These are phyloP conservation scores for Athelia psychrophila DNA, from an alignment of 1,284 basidiomycete species.

Conservation along the genomic window DNA sequence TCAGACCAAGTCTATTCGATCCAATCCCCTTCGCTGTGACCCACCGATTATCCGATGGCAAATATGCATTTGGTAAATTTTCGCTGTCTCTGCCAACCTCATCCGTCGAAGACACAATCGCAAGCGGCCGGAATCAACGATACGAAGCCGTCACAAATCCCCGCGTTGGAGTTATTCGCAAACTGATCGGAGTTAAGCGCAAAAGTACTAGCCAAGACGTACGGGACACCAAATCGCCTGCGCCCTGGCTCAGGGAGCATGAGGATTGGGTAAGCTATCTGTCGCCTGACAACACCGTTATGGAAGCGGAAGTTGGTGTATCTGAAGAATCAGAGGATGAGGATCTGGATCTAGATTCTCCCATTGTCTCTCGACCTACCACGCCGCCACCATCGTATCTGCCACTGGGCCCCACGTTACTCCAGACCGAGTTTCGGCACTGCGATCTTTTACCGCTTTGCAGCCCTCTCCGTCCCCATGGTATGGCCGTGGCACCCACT, in stretches of 20 bases:
- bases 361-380: constrained; percentile 47
- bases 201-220: constrained; percentile 36
- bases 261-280: constrained; percentile 40
- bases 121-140: constrained; percentile 41
- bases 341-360: constrained; percentile 24
- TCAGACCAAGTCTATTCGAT: constrained; percentile 44
- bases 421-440: constrained; percentile 67
- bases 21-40: constrained; percentile 66
- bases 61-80: constrained; percentile 75
- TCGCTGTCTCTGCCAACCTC: constrained; percentile 52
- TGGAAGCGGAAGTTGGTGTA: constrained; percentile 19
- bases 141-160: constrained; percentile 66
- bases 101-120: constrained; percentile 45
- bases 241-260: constrained; percentile 37
- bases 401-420: constrained; percentile 60
- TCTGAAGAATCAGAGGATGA: constrained; percentile 39
- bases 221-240: constrained; percentile 25
- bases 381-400: constrained; percentile 70
- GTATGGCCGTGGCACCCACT: constrained; percentile 41
- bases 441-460: constrained; percentile 54
- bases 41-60: constrained; percentile 61
- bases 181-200: constrained; percentile 64
- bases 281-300: constrained; percentile 11
- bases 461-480: constrained; percentile 53
- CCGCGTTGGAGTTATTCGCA: constrained; percentile 58